Conservation (phyloP, 1,139 yeast species). For the Pichia sp. region DNA sequence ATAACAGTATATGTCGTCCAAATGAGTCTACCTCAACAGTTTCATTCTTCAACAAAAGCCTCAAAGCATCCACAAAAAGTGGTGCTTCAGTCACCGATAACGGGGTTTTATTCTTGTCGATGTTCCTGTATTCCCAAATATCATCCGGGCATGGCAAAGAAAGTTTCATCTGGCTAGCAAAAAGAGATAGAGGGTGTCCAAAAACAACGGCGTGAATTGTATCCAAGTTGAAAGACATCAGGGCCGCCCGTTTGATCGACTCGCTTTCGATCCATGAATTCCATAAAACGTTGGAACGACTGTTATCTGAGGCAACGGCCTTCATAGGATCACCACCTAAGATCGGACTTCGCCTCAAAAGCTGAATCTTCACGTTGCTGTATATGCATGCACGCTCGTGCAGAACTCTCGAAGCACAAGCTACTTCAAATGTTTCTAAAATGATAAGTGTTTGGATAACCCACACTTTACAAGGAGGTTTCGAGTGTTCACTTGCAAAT, state of each 20-base stretch:
- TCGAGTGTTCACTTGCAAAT: conserved; percentile 56
- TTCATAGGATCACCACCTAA: conserved; percentile 59
- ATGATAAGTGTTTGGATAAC: conserved; percentile 60
- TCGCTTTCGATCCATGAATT: conserved; percentile 73
- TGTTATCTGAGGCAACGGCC: conserved; percentile 20
- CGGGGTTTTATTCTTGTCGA: conserved; percentile 31
- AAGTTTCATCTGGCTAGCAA: conserved; percentile 64
- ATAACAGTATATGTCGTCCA: conserved; percentile 58
- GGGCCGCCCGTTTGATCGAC: conserved; percentile 67
- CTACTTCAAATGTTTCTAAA: conserved; percentile 65
- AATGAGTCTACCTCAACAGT: conserved; percentile 37
- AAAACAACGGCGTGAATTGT: conserved; percentile 69
- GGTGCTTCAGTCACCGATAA: conserved; percentile 30
- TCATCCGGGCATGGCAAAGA: conserved; percentile 72
- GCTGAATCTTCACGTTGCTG: conserved; percentile 72
- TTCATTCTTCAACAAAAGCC: conserved; percentile 45
- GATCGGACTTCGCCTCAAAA: conserved; percentile 69
- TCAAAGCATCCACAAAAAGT: conserved; percentile 48
- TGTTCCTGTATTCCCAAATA: conserved; percentile 56
- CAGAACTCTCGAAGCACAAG: conserved; percentile 48
- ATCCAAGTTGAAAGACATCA: conserved; percentile 72
- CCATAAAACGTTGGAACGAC: conserved; percentile 34
- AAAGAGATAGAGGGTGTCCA: conserved; percentile 64
- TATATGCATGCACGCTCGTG: conserved; percentile 77
- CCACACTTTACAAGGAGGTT: conserved; percentile 59